A percentile compares a stretch with the other conserved stretches of the same genome.
Conservation (phyloP, 1,284 basidiomycete genomes). For the Microbotryum lychnidis-dioicae region DNA sequence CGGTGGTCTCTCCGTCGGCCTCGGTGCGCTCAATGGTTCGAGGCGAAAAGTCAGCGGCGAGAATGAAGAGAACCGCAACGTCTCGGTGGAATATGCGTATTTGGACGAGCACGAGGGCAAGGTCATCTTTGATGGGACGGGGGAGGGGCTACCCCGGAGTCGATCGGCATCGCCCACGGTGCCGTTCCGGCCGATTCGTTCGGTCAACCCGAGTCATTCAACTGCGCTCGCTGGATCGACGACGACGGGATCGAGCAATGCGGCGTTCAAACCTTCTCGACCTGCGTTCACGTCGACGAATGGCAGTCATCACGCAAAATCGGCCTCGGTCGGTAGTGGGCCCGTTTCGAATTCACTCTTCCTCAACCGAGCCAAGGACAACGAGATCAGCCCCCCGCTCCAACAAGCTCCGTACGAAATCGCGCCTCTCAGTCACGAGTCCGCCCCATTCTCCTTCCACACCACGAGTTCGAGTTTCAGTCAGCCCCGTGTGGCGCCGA, state of each 20-base stretch:
- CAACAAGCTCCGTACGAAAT: slow-evolving; percentile 24
- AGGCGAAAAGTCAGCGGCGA: slow-evolving; percentile 11
- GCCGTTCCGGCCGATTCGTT: slow-evolving; percentile 15
- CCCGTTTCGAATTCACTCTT: slow-evolving; percentile 26
- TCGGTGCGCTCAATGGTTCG: not conserved
- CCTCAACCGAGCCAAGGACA: not conserved
- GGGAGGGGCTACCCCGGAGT: not conserved
- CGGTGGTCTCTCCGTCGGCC: too few relatives aligned
- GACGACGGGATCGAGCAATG: not conserved
- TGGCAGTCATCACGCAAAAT: not conserved
- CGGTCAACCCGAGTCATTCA: not conserved
- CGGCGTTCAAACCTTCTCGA: slow-evolving; percentile 15
- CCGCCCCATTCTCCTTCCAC: slow-evolving; percentile 13
- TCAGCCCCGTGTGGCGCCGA: too few relatives aligned
- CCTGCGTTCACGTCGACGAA: not conserved
- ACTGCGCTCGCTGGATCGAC: not conserved
- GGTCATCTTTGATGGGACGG: too few relatives aligned
- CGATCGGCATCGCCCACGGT: slow-evolving; percentile 13
- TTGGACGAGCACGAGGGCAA: slow-evolving; percentile 9
- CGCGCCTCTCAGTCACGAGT: slow-evolving; percentile 16
- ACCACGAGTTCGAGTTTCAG: too few relatives aligned
- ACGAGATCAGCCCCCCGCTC: slow-evolving; percentile 9
- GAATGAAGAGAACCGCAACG: slow-evolving; percentile 17
- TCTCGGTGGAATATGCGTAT: not conserved
- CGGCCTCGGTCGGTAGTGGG: not conserved